These are phyloP conservation scores for Metarhizium guizhouense DNA, from an alignment of 2,329 filamentous ascomycete genomes.

Conservation along the genomic window DNA sequence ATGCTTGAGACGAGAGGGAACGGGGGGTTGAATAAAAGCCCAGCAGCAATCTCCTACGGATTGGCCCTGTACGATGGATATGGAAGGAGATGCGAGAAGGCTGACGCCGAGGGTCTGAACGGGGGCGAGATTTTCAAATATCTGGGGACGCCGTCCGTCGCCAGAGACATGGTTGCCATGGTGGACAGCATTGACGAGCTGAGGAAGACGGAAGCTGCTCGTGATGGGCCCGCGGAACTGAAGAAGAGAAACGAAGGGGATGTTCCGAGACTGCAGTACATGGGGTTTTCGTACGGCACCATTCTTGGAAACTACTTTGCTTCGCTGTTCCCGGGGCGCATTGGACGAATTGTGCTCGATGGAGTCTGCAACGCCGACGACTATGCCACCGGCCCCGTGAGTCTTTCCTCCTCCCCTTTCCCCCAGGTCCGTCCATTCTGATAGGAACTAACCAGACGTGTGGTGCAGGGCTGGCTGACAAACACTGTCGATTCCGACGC, in stretches of 20 bases:
- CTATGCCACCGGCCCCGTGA: slow-evolving; percentile 21
- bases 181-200: slow-evolving; percentile 29
- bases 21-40: slow-evolving; percentile 19
- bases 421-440: not conserved
- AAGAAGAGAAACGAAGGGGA: slow-evolving; percentile 6
- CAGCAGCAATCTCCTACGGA: slow-evolving; percentile 16
- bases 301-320: slow-evolving; percentile 26
- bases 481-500: slow-evolving; percentile 29
- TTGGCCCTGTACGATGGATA: slow-evolving; percentile 16
- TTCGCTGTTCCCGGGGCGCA: slow-evolving; percentile 23
- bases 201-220: slow-evolving; percentile 8
- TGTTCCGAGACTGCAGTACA: slow-evolving; percentile 31
- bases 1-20: slow-evolving; percentile 2
- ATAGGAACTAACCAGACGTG: not conserved
- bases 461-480: slow-evolving; percentile 21
- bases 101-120: slow-evolving; percentile 1
- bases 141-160: slow-evolving; percentile 29
- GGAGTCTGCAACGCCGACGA: slow-evolving; percentile 27
- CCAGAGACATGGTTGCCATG: slow-evolving; percentile 34
- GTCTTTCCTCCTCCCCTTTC: slow-evolving; percentile 5
- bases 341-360: slow-evolving; percentile 34
- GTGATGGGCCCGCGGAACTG: not conserved
- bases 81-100: slow-evolving; percentile 18
- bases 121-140: slow-evolving; percentile 21
- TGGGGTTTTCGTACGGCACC: slow-evolving; percentile 39